phyloP scores from a whole-genome alignment of 2,329 filamentous ascomycete genomes.

The Volutella citrinella region DNA sequence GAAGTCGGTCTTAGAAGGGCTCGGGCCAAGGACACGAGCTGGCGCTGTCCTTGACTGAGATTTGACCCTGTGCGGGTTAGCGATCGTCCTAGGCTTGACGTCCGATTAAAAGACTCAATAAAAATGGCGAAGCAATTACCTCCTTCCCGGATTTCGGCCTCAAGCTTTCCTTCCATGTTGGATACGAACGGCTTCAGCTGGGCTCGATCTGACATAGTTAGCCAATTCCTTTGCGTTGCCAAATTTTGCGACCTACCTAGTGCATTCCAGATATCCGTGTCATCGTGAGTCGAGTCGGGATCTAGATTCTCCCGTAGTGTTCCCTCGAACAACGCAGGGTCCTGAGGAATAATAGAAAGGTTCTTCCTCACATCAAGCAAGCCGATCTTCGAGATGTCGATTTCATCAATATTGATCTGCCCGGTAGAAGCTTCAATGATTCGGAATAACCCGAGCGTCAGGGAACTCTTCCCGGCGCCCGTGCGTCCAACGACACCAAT shows the following conservation, averaged over 20 bases:
- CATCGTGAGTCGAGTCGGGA: no score
- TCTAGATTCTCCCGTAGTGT: no score
- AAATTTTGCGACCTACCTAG: no score
- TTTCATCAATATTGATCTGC: slow-evolving; percentile 64
- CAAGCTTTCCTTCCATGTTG: no score
- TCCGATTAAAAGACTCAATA: neutral
- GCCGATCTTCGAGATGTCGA: slow-evolving; percentile 69
- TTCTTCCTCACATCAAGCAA: slow-evolving; percentile 66
- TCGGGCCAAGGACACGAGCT: slow-evolving; percentile 1
- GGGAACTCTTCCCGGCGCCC: slow-evolving; percentile 71
- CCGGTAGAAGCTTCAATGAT: slow-evolving; percentile 68
- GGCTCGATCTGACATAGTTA: slow-evolving; percentile 8
- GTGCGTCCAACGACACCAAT: slow-evolving; percentile 74
- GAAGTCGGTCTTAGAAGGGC: slow-evolving; percentile 1
- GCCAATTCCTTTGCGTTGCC: slow-evolving; percentile 21
- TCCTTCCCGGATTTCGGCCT: slow-evolving; percentile 5
- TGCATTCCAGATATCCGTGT: no score
- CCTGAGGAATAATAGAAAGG: slow-evolving; percentile 72
- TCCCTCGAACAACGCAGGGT: no score
- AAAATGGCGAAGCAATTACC: neutral
- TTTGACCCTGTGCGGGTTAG: neutral
- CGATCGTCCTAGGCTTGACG: no score
- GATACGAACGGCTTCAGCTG: no score
- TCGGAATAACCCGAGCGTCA: slow-evolving; percentile 72
- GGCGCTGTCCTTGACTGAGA: slow-evolving; percentile 1